phyloP scores from a whole-genome alignment of 2,329 filamentous ascomycete species.

The Colletotrichum orbiculare region DNA sequence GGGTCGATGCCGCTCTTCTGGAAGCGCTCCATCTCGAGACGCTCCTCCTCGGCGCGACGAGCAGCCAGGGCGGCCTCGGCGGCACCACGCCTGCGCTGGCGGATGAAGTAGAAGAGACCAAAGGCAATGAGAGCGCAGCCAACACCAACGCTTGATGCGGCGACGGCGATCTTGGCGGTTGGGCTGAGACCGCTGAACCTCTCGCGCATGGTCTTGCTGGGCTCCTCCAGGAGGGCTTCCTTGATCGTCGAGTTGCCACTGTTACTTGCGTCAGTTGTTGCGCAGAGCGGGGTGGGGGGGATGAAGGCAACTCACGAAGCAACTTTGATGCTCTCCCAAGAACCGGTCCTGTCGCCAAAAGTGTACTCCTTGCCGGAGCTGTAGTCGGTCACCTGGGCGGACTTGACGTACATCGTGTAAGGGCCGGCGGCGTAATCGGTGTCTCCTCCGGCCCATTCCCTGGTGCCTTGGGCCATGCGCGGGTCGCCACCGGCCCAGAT shows the following conservation, averaged over 20 bases:
- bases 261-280: slow-evolving; percentile 36
- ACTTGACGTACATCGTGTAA: slow-evolving; percentile 80
- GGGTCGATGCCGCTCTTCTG: slow-evolving; percentile 59
- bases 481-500: slow-evolving; percentile 74
- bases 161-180: slow-evolving; percentile 64
- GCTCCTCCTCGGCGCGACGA: slow-evolving; percentile 58
- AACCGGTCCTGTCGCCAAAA: slow-evolving; percentile 71
- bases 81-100: slow-evolving; percentile 63
- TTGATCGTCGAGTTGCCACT: slow-evolving; percentile 69
- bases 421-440: slow-evolving; percentile 75
- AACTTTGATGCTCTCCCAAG: slow-evolving; percentile 72
- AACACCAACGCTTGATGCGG: slow-evolving; percentile 58
- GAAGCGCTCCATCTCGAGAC: slow-evolving; percentile 62
- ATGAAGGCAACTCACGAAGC: slow-evolving; percentile 30
- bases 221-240: slow-evolving; percentile 54
- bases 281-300: background rate
- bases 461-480: slow-evolving; percentile 64
- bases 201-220: slow-evolving; percentile 58
- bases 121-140: slow-evolving; percentile 54
- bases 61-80: slow-evolving; percentile 61
- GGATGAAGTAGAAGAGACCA: slow-evolving; percentile 64
- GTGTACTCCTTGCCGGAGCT: slow-evolving; percentile 73
- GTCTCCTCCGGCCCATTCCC: slow-evolving; percentile 76
- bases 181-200: slow-evolving; percentile 66
- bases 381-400: slow-evolving; percentile 65